phyloP scores from a whole-genome alignment of 129 eudicot species.

The Ambrosia artemisiifolia region DNA sequence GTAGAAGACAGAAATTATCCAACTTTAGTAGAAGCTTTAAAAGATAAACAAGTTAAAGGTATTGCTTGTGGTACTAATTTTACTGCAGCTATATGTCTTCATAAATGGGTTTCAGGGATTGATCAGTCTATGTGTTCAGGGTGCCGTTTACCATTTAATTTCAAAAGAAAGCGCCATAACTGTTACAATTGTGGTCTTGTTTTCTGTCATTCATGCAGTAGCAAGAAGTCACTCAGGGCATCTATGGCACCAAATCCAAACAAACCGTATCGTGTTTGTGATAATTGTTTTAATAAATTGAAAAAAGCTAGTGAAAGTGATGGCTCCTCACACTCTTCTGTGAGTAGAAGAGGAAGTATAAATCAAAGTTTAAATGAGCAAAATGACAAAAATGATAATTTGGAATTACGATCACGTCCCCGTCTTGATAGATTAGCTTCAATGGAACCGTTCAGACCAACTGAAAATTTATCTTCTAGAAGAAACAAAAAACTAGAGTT shows the following conservation, averaged over 20 bases:
- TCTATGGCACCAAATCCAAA: conserved; percentile 79
- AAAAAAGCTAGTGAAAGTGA: conserved; percentile 53
- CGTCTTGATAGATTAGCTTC: conserved; percentile 64
- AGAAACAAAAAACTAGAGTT: conserved; percentile 33
- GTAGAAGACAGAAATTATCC: conserved; percentile 63
- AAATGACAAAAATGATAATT: conserved; percentile 44
- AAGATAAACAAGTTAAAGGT: conserved; percentile 79
- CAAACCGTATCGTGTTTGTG: conserved; percentile 97
- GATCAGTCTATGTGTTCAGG: conserved; percentile 83
- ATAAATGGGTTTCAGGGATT: conserved; percentile 67
- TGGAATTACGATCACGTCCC: conserved; percentile 44
- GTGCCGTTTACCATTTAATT: conserved; percentile 72
- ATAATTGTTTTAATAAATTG: conserved; percentile 71
- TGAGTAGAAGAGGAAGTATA: conserved; percentile 41
- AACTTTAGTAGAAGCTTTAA: conserved; percentile 66
- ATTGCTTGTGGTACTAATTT: conserved; percentile 90
- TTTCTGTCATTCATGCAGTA: conserved; percentile 86
- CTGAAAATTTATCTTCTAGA: conserved; percentile 45
- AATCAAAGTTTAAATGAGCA: conserved; percentile 41
- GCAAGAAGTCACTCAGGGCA: conserved; percentile 75
- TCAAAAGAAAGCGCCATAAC: conserved; percentile 89
- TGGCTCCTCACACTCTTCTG: conserved; percentile 37
- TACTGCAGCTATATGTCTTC: conserved; percentile 82
- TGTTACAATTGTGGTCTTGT: conserved; percentile 97
- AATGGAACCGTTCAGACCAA: conserved; percentile 48